A percentile compares a stretch with the other conserved stretches of the same genome.
These are phyloP conservation scores for Fusarium veterinarium DNA, from an alignment of 2,329 filamentous ascomycete genomes.

Conservation along the genomic window DNA sequence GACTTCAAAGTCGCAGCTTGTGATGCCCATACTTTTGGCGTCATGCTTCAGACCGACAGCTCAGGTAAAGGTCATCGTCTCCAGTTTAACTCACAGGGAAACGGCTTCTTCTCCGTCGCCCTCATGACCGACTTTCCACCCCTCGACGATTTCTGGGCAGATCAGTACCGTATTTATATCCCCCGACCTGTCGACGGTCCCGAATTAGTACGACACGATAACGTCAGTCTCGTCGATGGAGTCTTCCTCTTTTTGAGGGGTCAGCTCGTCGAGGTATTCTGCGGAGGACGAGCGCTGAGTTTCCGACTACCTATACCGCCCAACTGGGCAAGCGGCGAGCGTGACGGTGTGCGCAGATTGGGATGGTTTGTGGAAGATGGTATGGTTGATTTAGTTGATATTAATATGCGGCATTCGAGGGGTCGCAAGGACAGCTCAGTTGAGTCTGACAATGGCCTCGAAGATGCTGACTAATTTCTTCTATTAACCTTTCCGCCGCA, in stretches of 20 bases:
- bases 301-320: constrained; percentile 43
- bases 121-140: constrained; percentile 48
- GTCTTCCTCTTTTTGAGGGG: constrained; percentile 43
- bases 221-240: constrained; percentile 41
- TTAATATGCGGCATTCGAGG: constrained; percentile 39
- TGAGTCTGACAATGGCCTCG: constrained; percentile 33
- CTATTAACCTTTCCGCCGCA: constrained; percentile 9
- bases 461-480: constrained; percentile 35
- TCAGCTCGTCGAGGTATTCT: constrained; percentile 46
- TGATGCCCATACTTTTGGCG: constrained; percentile 46
- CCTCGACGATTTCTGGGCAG: constrained; percentile 54
- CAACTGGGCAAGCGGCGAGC: constrained; percentile 6
- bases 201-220: constrained; percentile 49
- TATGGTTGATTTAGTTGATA: constrained; percentile 44
- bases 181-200: constrained; percentile 50
- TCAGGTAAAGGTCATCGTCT: constrained; percentile 44
- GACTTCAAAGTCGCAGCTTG: constrained; percentile 41
- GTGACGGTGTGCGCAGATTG: constrained; percentile 37
- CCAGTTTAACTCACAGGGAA: constrained; percentile 37
- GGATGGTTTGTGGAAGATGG: constrained; percentile 49
- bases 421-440: constrained; percentile 26
- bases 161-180: constrained; percentile 49
- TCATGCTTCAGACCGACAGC: constrained; percentile 45
- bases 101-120: constrained; percentile 44
- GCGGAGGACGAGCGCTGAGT: constrained; percentile 46